Evolutionary conservation across 2,329 filamentous ascomycete genomes (phyloP).

Genomic region (Alternaria sp.): DNA sequence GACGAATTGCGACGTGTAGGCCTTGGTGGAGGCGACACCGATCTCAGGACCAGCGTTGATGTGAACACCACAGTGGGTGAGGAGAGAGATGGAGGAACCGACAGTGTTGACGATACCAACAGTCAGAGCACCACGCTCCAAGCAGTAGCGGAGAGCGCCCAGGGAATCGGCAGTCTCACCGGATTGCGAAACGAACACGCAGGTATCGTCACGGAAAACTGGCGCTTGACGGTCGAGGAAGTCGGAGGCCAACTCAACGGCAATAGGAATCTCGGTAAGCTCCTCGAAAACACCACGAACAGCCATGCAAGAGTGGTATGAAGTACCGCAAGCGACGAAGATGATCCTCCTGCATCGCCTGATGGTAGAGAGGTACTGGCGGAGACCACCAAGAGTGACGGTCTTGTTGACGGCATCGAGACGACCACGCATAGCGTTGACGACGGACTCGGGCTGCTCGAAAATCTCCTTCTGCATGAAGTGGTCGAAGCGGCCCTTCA

Average conservation of each 20-base stretch:
- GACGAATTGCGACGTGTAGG: slow-evolving; percentile 98
- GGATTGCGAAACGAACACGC: slow-evolving; percentile 98
- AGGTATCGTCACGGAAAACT: slow-evolving; percentile 99
- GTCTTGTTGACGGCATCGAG: slow-evolving; percentile 92
- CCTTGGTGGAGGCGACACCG: slow-evolving; percentile 98
- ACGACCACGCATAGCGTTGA: slow-evolving; percentile 99
- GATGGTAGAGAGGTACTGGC: slow-evolving; percentile 96
- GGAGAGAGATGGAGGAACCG: slow-evolving; percentile 96
- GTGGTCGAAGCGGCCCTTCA: slow-evolving; percentile 99
- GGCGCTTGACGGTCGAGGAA: slow-evolving; percentile 97
- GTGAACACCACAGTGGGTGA: slow-evolving; percentile 99
- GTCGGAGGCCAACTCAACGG: slow-evolving; percentile 95
- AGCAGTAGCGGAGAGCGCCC: slow-evolving; percentile 95
- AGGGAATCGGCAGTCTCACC: slow-evolving; percentile 98
- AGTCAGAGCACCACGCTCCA: slow-evolving; percentile 95
- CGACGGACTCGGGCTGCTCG: slow-evolving; percentile 98
- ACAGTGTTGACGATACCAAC: slow-evolving; percentile 99
- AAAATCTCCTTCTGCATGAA: slow-evolving; percentile 99
- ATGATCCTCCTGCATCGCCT: slow-evolving; percentile 96
- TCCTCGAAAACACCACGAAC: slow-evolving; percentile 98
- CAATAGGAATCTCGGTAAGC: slow-evolving; percentile 95
- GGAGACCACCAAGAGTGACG: slow-evolving; percentile 92
- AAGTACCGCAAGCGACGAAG: slow-evolving; percentile 98
- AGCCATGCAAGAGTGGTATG: slow-evolving; percentile 99
- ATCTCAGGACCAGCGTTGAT: slow-evolving; percentile 99